Percentiles rank a stretch among this genome's conserved stretches.
phyloP scores from a whole-genome alignment of 129 eudicot species.

The Daucus carota region DH1_v3.0 NC_030386.2:24121001-24121500 shows the following conservation, averaged over 20 bases:
- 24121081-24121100: constrained; percentile 49
- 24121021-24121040: background rate
- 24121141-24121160: constrained; percentile 43
- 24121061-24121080: constrained; percentile 45
- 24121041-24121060: constrained; percentile 36
- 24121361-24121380: background rate
- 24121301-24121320: background rate
- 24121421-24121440: too few relatives aligned
- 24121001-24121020: too few relatives aligned
- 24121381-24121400: background rate
- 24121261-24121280: background rate
- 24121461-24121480: too few relatives aligned
- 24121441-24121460: too few relatives aligned
- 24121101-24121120: constrained; percentile 65
- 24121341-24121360: background rate
- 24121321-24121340: background rate
- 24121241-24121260: background rate
- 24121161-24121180: constrained; percentile 45
- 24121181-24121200: constrained; percentile 31
- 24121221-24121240: background rate
- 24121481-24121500: too few relatives aligned
- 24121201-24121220: constrained; percentile 15
- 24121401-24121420: too few relatives aligned
- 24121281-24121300: background rate
- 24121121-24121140: constrained; percentile 59